Conservation (phyloP, 495 filamentous ascomycete species). For the Peziza echinospora region DNA sequence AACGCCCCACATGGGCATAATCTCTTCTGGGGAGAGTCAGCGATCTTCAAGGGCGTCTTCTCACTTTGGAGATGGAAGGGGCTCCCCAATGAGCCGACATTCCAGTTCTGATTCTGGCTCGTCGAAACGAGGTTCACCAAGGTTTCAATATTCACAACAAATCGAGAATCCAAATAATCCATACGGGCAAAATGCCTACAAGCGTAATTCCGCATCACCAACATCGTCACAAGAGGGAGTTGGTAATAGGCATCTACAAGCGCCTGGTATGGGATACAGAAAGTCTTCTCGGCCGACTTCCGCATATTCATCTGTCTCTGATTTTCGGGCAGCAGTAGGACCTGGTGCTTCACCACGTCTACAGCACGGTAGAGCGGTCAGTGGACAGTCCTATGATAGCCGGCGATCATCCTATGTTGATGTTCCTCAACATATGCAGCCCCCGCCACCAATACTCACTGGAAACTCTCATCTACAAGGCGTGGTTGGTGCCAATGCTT, state of each 20-base stretch:
- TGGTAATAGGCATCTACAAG: constrained; percentile 8
- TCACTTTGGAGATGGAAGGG: constrained; percentile 7
- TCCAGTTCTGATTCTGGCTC: neutral
- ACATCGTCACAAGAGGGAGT: constrained; percentile 6
- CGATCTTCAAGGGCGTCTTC: constrained; percentile 14
- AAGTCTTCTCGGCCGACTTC: constrained; percentile 13
- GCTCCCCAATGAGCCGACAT: constrained; percentile 11
- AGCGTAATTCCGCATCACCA: constrained; percentile 13
- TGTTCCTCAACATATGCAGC: constrained; percentile 70
- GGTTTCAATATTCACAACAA: neutral
- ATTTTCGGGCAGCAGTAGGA: constrained; percentile 6
- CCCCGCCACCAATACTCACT: constrained; percentile 57
- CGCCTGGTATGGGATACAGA: constrained; percentile 8
- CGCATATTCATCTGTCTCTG: constrained; percentile 13
- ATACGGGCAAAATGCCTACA: constrained; percentile 2
- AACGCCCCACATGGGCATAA: constrained; percentile 24
- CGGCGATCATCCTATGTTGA: constrained; percentile 68
- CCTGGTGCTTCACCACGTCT: constrained; percentile 8
- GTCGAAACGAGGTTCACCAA: neutral
- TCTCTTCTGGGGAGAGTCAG: constrained; percentile 25
- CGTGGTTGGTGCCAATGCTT: constrained; percentile 70
- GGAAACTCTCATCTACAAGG: constrained; percentile 58
- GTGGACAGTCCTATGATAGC: constrained; percentile 46
- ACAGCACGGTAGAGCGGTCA: constrained; percentile 15
- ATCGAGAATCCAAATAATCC: neutral